A percentile compares a stretch with the other conserved stretches of the same genome.
Evolutionary conservation across 2,329 filamentous ascomycete genomes (phyloP).

Genomic region (Ascochyta fabae): DNA sequence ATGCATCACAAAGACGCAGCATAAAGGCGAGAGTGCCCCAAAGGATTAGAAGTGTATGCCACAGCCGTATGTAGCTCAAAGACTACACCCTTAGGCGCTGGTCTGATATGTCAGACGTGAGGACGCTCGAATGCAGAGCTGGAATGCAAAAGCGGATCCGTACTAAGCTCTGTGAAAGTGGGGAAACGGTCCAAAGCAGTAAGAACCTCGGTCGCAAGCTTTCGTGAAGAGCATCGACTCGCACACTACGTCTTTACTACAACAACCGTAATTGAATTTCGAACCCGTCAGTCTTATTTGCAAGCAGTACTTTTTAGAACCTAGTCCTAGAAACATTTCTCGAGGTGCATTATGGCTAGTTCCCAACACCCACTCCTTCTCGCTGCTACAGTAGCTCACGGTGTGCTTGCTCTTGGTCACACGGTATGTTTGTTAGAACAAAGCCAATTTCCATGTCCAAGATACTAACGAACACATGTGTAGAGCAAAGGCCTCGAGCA

Average conservation of each 20-base stretch:
- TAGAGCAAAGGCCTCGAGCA: constrained; percentile 45
- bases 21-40: neutral
- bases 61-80: neutral
- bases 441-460: neutral
- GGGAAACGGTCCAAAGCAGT: neutral
- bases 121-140: neutral
- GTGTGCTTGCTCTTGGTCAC: constrained; percentile 42
- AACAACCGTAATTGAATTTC: neutral
- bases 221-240: constrained; percentile 6
- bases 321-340: neutral
- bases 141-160: neutral
- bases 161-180: constrained; percentile 2
- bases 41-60: neutral
- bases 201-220: constrained; percentile 8
- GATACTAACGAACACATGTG: neutral
- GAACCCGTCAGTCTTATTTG: neutral
- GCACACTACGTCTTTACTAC: neutral
- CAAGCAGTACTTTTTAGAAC: neutral
- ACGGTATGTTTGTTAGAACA: constrained; percentile 29
- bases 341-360: neutral
- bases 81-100: neutral
- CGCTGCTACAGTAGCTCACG: constrained; percentile 35
- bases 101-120: neutral
- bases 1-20: neutral
- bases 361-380: constrained; percentile 37